Evolutionary conservation across 495 filamentous ascomycete species (phyloP).

Genomic region (Penicillium argentinense): DNA sequence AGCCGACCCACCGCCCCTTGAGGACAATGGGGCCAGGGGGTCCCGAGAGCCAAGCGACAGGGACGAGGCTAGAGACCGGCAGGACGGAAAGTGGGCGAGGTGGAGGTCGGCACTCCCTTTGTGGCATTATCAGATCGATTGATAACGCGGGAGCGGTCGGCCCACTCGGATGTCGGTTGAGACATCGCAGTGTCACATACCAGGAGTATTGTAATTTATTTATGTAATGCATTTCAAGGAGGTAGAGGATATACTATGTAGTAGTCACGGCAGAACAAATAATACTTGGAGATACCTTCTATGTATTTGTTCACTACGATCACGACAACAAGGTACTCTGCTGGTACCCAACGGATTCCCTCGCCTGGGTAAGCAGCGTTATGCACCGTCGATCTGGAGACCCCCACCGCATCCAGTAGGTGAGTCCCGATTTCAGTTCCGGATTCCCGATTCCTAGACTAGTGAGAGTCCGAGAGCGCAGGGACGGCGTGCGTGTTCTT

Average conservation of each 20-base stretch:
- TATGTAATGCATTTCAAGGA: no score
- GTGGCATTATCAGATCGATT: constrained; percentile 22
- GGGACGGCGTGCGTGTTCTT: no score
- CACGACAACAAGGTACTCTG: no score
- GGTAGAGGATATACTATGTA: not conserved
- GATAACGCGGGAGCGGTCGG: constrained; percentile 15
- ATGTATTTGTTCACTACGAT: no score
- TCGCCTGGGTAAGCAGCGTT: no score
- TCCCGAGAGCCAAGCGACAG: constrained; percentile 8
- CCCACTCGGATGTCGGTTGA: constrained; percentile 10
- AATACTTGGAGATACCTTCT: no score
- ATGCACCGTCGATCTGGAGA: constrained; percentile 4
- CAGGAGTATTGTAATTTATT: no score
- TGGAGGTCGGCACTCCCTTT: not conserved
- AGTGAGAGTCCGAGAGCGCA: no score
- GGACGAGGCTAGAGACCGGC: constrained; percentile 10
- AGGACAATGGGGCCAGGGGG: no score
- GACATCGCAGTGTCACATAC: not conserved
- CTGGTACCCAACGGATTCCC: no score
- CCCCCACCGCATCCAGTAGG: not conserved
- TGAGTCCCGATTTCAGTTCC: not conserved
- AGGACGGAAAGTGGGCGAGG: constrained; percentile 16
- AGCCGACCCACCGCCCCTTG: constrained; percentile 1
- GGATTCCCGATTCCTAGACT: no score
- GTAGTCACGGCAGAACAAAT: no score